Evolutionary conservation across 2,329 filamentous ascomycete species (phyloP).

Genomic region (Penicillium sp.): DNA sequence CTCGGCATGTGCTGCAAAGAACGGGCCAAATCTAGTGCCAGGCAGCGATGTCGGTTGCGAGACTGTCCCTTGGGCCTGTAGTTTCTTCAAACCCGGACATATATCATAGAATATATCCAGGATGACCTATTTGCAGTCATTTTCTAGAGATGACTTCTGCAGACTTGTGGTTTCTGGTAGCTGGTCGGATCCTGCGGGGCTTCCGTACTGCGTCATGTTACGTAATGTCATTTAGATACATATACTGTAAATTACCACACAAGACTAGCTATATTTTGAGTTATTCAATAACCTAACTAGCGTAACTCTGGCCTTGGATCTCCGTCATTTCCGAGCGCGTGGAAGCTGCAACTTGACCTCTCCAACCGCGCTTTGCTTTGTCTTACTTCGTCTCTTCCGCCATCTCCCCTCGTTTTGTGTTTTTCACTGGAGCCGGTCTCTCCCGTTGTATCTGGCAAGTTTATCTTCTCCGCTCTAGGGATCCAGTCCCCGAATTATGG

Average conservation of each 20-base stretch:
- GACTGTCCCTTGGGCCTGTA: background rate
- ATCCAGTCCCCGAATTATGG: conserved; percentile 27
- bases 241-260: background rate
- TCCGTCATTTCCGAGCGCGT: conserved; percentile 16
- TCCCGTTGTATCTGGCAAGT: conserved; percentile 3
- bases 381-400: conserved; percentile 1
- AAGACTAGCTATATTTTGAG: background rate
- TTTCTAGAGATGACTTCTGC: background rate
- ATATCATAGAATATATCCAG: background rate
- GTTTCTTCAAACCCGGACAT: background rate
- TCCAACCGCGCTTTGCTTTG: conserved; percentile 10
- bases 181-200: conserved; percentile 24
- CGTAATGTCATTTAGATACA: background rate
- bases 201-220: background rate
- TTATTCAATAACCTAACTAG: background rate
- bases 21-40: background rate
- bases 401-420: conserved; percentile 4
- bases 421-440: conserved; percentile 18
- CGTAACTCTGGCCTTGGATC: background rate
- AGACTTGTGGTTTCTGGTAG: conserved; percentile 19
- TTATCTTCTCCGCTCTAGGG: conserved; percentile 1
- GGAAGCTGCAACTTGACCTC: conserved; percentile 20
- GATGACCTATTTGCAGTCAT: background rate
- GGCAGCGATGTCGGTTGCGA: background rate
- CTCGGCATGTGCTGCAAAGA: background rate